A percentile compares a stretch with the other conserved stretches of the same genome.
These are phyloP conservation scores for Corinectria fuckeliana DNA, from an alignment of 2,329 filamentous ascomycete genomes.

Conservation along the genomic window DNA sequence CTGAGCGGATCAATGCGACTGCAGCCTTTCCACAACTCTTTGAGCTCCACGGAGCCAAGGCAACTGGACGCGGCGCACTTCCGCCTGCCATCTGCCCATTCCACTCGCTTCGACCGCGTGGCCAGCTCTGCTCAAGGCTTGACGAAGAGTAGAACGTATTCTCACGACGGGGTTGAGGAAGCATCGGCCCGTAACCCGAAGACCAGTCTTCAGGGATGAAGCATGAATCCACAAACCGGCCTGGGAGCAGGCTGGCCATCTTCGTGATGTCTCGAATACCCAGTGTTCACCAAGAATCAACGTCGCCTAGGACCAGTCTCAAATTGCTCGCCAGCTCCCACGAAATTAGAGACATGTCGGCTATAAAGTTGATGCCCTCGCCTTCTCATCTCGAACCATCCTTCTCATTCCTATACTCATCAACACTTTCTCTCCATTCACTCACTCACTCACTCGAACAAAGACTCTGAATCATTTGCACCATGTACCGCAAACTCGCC, in stretches of 20 bases:
- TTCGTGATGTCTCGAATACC: background rate
- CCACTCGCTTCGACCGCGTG: background rate
- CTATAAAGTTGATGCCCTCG: constrained; percentile 13
- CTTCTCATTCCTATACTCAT: background rate
- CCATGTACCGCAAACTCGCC: constrained; percentile 41
- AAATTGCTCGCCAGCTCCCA: background rate
- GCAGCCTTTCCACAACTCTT: background rate
- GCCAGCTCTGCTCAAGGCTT: background rate
- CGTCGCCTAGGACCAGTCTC: background rate
- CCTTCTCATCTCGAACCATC: background rate
- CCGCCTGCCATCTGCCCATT: background rate
- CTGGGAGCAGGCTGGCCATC: background rate
- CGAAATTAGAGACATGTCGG: background rate
- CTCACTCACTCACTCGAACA: constrained; percentile 15
- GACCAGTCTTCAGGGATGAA: constrained; percentile 7
- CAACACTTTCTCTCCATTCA: background rate
- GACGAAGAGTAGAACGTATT: background rate
- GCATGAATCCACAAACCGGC: background rate
- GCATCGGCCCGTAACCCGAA: constrained; percentile 17
- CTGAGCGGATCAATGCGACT: background rate
- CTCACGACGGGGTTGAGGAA: background rate
- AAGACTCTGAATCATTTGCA: constrained; percentile 16
- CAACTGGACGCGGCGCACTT: background rate
- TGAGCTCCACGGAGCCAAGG: background rate
- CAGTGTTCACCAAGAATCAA: background rate